Conservation (phyloP, 2,329 filamentous ascomycete genomes). For the Aspergillus uvarum region DNA sequence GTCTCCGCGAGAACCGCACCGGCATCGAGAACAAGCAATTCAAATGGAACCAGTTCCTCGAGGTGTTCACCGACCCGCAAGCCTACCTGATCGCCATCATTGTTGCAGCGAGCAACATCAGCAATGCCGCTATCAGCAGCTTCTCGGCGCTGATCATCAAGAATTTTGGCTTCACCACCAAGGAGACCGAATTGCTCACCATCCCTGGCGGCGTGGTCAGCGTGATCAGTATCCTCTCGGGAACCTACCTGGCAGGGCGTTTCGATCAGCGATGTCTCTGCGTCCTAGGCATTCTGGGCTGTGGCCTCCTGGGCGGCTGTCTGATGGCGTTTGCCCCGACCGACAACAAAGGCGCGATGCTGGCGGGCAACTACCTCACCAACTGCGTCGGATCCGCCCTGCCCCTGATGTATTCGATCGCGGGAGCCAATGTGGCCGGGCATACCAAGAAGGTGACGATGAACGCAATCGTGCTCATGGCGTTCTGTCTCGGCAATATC, state of each 20-base stretch:
- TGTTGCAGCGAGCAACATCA: conserved; percentile 37
- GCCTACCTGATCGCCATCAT: conserved; percentile 43
- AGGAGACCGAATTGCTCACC: conserved; percentile 45
- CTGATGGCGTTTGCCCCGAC: conserved; percentile 41
- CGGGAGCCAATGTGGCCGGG: conserved; percentile 48
- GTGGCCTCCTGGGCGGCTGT: conserved; percentile 45
- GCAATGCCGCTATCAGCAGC: conserved; percentile 46
- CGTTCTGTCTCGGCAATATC: conserved; percentile 47
- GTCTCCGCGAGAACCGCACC: conserved; percentile 49
- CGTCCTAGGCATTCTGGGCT: conserved; percentile 40
- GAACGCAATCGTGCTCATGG: conserved; percentile 47
- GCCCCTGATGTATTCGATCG: conserved; percentile 42
- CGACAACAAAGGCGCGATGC: conserved; percentile 38
- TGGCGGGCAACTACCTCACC: conserved; percentile 45
- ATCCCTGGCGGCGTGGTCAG: conserved; percentile 45
- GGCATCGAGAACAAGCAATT: conserved; percentile 54
- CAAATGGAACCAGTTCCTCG: conserved; percentile 48
- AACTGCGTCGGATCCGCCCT: conserved; percentile 41
- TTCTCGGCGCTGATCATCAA: conserved; percentile 45
- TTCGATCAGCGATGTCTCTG: conserved; percentile 42
- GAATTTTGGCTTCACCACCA: conserved; percentile 45
- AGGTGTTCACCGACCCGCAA: conserved; percentile 48
- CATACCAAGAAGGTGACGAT: conserved; percentile 53
- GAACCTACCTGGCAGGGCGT: conserved; percentile 39
- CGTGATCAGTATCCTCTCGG: conserved; percentile 39